Conservation (phyloP, 768 basidiomycete species). For the Coprinopsis strossmayeri region DNA sequence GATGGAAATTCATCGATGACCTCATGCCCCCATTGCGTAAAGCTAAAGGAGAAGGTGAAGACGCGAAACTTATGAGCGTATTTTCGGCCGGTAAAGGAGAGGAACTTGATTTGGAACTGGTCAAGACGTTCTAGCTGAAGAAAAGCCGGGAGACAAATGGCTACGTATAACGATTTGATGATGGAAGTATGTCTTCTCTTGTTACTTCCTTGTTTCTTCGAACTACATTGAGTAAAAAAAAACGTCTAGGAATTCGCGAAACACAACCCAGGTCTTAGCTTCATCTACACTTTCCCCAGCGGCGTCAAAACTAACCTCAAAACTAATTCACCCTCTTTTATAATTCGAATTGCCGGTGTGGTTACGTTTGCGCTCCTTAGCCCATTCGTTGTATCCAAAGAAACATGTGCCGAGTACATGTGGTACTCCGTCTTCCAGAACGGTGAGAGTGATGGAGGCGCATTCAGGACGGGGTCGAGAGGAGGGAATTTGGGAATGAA, state of each 20-base stretch:
- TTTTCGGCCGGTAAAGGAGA: conserved; percentile 27
- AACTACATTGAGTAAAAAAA: too few species aligned
- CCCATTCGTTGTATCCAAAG: conserved; percentile 18
- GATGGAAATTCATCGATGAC: conserved; percentile 42
- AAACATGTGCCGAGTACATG: conserved; percentile 30
- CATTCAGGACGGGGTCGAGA: conserved; percentile 23
- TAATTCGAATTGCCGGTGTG: conserved; percentile 17
- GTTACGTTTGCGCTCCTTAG: conserved; percentile 16
- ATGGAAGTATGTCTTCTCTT: conserved; percentile 31
- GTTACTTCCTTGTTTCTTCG: background rate
- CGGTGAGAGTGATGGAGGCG: conserved; percentile 19
- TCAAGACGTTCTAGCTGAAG: conserved; percentile 29
- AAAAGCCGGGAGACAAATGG: conserved; percentile 23
- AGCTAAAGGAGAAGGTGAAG: conserved; percentile 38
- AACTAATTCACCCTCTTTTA: conserved; percentile 19
- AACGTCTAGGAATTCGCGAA: conserved; percentile 33
- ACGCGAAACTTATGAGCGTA: conserved; percentile 42
- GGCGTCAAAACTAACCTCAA: conserved; percentile 28
- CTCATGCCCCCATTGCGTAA: conserved; percentile 34
- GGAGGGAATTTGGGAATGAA: conserved; percentile 27
- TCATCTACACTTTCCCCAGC: conserved; percentile 34
- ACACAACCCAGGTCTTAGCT: conserved; percentile 29
- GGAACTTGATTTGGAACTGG: conserved; percentile 38
- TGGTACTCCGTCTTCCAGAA: conserved; percentile 24
- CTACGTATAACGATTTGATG: conserved; percentile 45